Evolutionary conservation across 129 eudicot species (phyloP).

Genomic region (Mikania micrantha): DNA sequence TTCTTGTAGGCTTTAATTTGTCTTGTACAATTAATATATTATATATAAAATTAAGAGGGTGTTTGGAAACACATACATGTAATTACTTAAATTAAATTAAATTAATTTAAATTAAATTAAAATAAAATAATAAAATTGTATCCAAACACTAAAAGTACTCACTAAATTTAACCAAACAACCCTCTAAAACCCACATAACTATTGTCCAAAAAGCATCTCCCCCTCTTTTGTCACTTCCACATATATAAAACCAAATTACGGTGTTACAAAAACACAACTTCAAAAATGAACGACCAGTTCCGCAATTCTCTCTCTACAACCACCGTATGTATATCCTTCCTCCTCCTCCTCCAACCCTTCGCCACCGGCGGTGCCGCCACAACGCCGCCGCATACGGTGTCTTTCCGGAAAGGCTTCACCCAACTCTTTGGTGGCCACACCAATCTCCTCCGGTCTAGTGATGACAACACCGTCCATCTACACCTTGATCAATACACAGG

Average conservation of each 20-base stretch:
- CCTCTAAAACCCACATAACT: background rate
- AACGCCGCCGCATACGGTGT: constrained; percentile 20
- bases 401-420: constrained; percentile 55
- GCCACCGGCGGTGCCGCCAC: constrained; percentile 14
- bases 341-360: constrained; percentile 18
- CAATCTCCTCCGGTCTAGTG: constrained; percentile 40
- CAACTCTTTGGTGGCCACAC: constrained; percentile 65
- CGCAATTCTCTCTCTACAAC: constrained; percentile 24
- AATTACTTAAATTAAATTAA: too few relatives aligned
- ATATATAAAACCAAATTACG: background rate
- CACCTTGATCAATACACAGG: constrained; percentile 85
- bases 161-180: background rate
- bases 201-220: background rate
- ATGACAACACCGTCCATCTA: constrained; percentile 54
- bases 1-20: too few relatives aligned
- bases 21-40: too few relatives aligned
- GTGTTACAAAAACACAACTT: constrained; percentile 14
- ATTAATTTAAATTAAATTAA: too few relatives aligned
- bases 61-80: background rate
- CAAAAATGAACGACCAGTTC: constrained; percentile 14
- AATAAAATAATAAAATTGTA: background rate
- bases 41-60: background rate
- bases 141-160: background rate
- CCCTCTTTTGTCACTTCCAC: background rate
- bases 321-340: constrained; percentile 6